Evolutionary conservation across 768 basidiomycete species (phyloP), one percentile per base, ranked within the genome.

Genomic region (Russula dissimulans): DNA sequence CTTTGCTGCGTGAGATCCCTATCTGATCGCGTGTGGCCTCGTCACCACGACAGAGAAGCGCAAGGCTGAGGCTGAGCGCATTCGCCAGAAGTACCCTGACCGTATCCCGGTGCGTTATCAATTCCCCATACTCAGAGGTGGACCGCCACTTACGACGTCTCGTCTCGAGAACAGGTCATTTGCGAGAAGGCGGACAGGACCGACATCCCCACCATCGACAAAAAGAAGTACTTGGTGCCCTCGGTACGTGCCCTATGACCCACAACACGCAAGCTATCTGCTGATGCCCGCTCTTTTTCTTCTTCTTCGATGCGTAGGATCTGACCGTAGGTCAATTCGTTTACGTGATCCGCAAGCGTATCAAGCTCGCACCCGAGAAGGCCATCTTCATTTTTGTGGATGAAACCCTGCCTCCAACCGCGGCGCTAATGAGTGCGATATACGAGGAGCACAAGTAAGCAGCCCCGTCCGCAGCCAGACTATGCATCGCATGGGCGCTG

Each of bases 371-470:
- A 26, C 95, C 97, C 36, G 97, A 99, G 84, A 97, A 97, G 78
- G 97, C 97, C 41, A 99, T 99, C 77, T 99, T 98, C 79, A 97
- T 99, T 75, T 99, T 98, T 69, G 97, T 99, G 54, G 94, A 99
- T 68, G 97, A 99, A 73, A 94, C 98, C 56, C 81, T 99, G 32
- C 97, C 97, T 46, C 97, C 97, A 45, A 98, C 97, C 1, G 97
- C 95, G 14, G 95, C 95, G 3, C 78, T 98, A 51, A 99, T 99
- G 97, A 94, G 91, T 69, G 86, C 92, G 57, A 97, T 99, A 70
- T 99, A 99, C 69, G 97, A 99, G 76, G 97, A 99, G 75, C 95
- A 99, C 81, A 98, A 98, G 95, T 97, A 64, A 44, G 61, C 3
- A 26, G 53, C 50, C 26, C 3, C 54, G 15, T 56, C 38, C 31